Base-by-base conservation (phyloP, 2,329 filamentous ascomycete species). In the Dactylonectria estremocensis region DNA sequence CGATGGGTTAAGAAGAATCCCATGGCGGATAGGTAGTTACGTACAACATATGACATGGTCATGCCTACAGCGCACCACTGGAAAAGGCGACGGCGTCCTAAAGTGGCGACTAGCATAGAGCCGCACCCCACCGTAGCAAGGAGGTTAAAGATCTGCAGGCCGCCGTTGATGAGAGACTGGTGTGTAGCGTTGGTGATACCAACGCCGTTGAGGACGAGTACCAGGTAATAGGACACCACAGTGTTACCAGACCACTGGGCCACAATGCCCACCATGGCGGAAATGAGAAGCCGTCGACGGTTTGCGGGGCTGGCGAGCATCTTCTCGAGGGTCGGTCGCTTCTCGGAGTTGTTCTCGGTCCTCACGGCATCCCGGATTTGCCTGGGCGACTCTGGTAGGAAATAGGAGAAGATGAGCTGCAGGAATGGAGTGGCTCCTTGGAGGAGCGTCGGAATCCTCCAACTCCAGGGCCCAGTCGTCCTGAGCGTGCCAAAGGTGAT, bases 401-500 rank as follows among this genome's bases (percentile, higher is more conserved):
- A 62, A 16, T 8, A 46, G 8, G 11, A 31, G 20, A 46, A 18
- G 20, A 48, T 3, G 16, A 55, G 8, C 31, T 62, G 59, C 6
- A 62, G 3, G 3, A 62, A 6, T 11, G 59, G 59, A 46, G 16
- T 18, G 18, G 16, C 18, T 5, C 20, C 49, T 37, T 62, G 59
- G 3, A 62, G 35, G 5, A 62, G 5, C 4, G 35, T 20, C 10
- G 71, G 71, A 13, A 73, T 59, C 7, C 70, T 52, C 71, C 71
- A 73, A 13, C 43, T 55, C 68, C 66, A 69, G 5, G 45, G 13
- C 7, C 18, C 20, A 3, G 31, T 46, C 6, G 68, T 62, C 6
- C 35, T 48, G 11, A 65, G 49, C 5, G 72, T 76, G 1, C 72
- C 72, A 43, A 70, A 76, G 6, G 68, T 74, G 11, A 22, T 31